These are phyloP conservation scores for Rugonectria rugulosa DNA, from an alignment of 2,329 filamentous ascomycete species.

Conservation along the genomic window DNA sequence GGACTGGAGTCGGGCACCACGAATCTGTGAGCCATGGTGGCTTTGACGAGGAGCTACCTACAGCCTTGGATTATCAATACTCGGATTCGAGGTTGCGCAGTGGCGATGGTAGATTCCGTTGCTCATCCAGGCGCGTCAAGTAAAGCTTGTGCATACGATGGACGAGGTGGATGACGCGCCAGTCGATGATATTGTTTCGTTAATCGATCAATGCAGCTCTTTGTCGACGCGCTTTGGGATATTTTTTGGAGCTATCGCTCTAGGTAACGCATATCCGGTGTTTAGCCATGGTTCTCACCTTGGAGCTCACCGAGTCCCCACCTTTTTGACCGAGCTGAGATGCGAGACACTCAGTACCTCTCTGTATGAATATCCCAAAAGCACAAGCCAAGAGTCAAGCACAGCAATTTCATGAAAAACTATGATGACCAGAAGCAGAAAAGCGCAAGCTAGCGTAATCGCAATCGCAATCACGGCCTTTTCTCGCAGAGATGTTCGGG, in stretches of 20 bases:
- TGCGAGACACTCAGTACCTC: too few species aligned
- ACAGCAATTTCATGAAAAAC: too few species aligned
- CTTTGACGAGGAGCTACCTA: conserved; percentile 21
- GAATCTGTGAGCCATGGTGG: conserved; percentile 52
- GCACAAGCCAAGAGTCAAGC: too few species aligned
- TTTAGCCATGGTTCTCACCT: conserved; percentile 34
- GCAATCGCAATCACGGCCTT: conserved; percentile 2
- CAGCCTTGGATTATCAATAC: conserved; percentile 26
- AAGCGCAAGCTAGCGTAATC: conserved; percentile 8
- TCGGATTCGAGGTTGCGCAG: conserved; percentile 20
- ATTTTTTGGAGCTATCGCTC: conserved; percentile 43
- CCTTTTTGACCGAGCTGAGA: background rate
- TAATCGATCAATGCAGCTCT: conserved; percentile 25
- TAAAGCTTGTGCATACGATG: conserved; percentile 24
- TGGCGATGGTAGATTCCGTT: conserved; percentile 8
- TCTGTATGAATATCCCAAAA: too few species aligned
- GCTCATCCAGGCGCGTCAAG: conserved; percentile 11
- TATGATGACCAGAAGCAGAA: background rate
- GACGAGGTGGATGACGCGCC: conserved; percentile 19
- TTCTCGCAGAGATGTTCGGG: conserved; percentile 16
- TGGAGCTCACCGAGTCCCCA: conserved; percentile 3
- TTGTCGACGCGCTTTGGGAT: conserved; percentile 35
- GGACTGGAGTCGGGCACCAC: conserved; percentile 54
- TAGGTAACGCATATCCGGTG: conserved; percentile 27
- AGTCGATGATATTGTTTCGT: conserved; percentile 22